Conservation (phyloP, 164 flowering plant species). For the Nymphaea colorata region DNA sequence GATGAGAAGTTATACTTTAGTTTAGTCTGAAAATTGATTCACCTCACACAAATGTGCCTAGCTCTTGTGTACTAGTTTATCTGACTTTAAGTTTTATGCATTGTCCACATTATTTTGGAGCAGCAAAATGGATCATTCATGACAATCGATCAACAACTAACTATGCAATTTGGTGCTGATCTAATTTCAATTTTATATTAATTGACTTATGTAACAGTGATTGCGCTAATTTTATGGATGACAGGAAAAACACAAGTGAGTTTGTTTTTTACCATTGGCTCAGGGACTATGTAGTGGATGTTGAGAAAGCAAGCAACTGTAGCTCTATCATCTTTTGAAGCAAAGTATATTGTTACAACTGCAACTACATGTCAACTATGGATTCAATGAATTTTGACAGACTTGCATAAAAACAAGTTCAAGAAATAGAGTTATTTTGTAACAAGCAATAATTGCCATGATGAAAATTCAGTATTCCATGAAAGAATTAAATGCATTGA, state of each 20-base stretch:
- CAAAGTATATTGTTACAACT: slow-evolving; percentile 7
- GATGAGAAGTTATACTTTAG: not conserved
- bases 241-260: no score
- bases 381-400: slow-evolving; percentile 7
- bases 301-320: slow-evolving; percentile 11
- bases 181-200: no score
- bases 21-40: slow-evolving; percentile 2
- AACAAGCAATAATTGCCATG: no score
- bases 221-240: no score
- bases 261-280: no score
- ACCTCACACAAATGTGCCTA: not conserved
- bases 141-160: not conserved
- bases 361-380: slow-evolving; percentile 10
- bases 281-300: slow-evolving; percentile 10
- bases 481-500: no score
- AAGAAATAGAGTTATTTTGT: no score
- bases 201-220: no score
- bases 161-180: no score
- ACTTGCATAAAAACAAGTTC: not conserved
- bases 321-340: slow-evolving; percentile 7
- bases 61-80: slow-evolving; percentile 1
- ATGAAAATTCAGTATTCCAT: no score
- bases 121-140: slow-evolving; percentile 5
- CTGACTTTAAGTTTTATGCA: slow-evolving; percentile 7
- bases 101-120: slow-evolving; percentile 6